Evolutionary conservation across 768 basidiomycete genomes (phyloP).

Genomic region (Mycena sanguinolenta): DNA sequence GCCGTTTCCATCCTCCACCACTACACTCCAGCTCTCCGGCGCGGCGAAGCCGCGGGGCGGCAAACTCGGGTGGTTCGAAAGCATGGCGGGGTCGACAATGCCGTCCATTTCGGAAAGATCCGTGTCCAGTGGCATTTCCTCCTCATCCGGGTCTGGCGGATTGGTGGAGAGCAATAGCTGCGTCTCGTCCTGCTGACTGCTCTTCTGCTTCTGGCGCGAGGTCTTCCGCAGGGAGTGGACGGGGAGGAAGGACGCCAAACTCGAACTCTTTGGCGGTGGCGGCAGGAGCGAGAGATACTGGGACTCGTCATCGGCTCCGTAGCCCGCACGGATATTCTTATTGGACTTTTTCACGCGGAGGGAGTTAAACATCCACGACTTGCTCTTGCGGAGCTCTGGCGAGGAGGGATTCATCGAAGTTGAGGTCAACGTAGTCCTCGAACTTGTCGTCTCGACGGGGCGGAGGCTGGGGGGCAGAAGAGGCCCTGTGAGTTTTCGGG

Average conservation of each 20-base stretch:
- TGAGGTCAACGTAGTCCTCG: too few species aligned
- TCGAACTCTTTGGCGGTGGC: slow-evolving; percentile 31
- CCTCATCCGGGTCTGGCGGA: not conserved
- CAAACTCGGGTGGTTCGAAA: slow-evolving; percentile 51
- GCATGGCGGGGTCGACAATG: slow-evolving; percentile 70
- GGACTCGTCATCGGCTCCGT: slow-evolving; percentile 34
- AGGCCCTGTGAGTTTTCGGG: too few species aligned
- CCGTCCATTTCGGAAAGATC: slow-evolving; percentile 55
- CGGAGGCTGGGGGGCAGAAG: too few species aligned
- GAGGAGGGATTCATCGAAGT: too few species aligned
- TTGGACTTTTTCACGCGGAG: slow-evolving; percentile 56
- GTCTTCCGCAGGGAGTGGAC: slow-evolving; percentile 38
- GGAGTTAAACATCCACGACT: slow-evolving; percentile 61
- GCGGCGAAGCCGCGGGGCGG: slow-evolving; percentile 55
- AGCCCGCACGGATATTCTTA: slow-evolving; percentile 53
- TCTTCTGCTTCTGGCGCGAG: not conserved
- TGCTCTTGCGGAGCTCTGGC: slow-evolving; percentile 64
- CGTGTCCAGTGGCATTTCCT: not conserved
- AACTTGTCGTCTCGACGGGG: too few species aligned
- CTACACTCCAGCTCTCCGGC: slow-evolving; percentile 45
- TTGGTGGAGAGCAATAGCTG: too few species aligned
- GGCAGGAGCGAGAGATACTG: slow-evolving; percentile 51
- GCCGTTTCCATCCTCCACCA: slow-evolving; percentile 10
- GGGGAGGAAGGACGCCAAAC: slow-evolving; percentile 31
- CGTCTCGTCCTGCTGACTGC: not conserved